A percentile compares a stretch with the other conserved stretches of the same genome.
These are phyloP conservation scores for Isabelozyma gotoi DNA, from an alignment of 805 yeast genomes.

Conservation along the genomic window DNA sequence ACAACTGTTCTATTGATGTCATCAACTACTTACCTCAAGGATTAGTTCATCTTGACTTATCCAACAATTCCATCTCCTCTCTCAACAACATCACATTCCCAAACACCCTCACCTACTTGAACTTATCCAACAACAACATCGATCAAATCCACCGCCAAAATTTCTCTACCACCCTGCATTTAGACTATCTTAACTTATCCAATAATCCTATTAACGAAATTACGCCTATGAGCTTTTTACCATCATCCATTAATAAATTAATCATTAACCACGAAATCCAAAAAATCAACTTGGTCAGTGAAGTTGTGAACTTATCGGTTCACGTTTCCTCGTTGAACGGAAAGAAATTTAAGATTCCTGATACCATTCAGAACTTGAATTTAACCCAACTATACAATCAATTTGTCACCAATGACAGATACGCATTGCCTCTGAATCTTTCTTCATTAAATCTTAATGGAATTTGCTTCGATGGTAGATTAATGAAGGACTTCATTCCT, in stretches of 20 bases:
- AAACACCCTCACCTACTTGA: not conserved
- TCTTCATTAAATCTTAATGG: not conserved
- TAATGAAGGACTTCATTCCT: not conserved
- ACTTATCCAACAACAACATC: not conserved
- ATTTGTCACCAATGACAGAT: not conserved
- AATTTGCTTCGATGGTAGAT: not conserved
- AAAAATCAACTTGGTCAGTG: not conserved
- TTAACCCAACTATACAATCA: not conserved
- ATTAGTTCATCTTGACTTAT: not conserved
- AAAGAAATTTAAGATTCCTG: not conserved
- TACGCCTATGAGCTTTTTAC: not conserved
- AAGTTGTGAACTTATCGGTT: not conserved
- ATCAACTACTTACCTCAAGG: not conserved
- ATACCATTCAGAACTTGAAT: not conserved
- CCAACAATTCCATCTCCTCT: not conserved
- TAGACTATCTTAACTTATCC: not conserved
- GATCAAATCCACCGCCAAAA: not conserved
- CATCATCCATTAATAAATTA: not conserved
- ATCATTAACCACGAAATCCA: not conserved
- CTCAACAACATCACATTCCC: not conserved
- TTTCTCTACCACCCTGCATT: not conserved
- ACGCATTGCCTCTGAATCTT: not conserved
- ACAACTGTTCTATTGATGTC: not conserved
- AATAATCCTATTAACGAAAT: not conserved
- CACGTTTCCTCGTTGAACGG: not conserved